Conservation (phyloP, 2,329 filamentous ascomycete species). For the Geoglossum cookeanum region DNA sequence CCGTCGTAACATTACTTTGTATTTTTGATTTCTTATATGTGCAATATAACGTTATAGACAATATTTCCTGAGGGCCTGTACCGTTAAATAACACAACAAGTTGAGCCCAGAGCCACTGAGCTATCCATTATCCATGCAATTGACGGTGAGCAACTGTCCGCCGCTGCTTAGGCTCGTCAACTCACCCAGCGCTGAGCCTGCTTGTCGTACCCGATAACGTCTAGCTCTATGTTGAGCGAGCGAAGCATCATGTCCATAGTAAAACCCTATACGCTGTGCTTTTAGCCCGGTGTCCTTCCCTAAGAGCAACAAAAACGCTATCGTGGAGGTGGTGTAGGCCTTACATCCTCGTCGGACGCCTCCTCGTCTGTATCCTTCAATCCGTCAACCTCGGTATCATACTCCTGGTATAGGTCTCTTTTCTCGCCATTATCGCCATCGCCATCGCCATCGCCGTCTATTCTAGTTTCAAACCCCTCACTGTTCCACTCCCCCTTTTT, state of each 20-base stretch:
- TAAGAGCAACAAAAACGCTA: neutral
- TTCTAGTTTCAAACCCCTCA: slow-evolving; percentile 8
- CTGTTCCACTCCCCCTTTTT: slow-evolving; percentile 26
- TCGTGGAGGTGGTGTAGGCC: neutral
- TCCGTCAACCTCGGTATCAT: slow-evolving; percentile 34
- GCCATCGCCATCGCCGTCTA: neutral
- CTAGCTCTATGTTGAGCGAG: slow-evolving; percentile 41
- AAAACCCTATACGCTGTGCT: slow-evolving; percentile 33
- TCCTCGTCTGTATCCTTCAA: slow-evolving; percentile 18
- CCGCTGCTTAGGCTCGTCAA: slow-evolving; percentile 11
- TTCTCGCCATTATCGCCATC: neutral
- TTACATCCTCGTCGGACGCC: slow-evolving; percentile 18
- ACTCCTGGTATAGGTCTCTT: slow-evolving; percentile 20
- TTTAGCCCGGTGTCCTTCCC: neutral
- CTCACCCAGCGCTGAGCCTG: slow-evolving; percentile 36
- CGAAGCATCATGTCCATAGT: slow-evolving; percentile 53
- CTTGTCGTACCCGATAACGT: slow-evolving; percentile 44
- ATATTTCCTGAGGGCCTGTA: too few species aligned
- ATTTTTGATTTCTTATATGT: too few species aligned
- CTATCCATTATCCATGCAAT: neutral
- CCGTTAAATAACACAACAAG: too few species aligned
- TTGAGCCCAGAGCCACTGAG: too few species aligned
- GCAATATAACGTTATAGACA: too few species aligned
- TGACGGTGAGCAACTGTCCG: neutral
- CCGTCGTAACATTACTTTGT: too few species aligned